These are phyloP conservation scores for Geranium rotundifolium DNA, from an alignment of 345 rosid genomes.

Conservation along the genomic window DNA sequence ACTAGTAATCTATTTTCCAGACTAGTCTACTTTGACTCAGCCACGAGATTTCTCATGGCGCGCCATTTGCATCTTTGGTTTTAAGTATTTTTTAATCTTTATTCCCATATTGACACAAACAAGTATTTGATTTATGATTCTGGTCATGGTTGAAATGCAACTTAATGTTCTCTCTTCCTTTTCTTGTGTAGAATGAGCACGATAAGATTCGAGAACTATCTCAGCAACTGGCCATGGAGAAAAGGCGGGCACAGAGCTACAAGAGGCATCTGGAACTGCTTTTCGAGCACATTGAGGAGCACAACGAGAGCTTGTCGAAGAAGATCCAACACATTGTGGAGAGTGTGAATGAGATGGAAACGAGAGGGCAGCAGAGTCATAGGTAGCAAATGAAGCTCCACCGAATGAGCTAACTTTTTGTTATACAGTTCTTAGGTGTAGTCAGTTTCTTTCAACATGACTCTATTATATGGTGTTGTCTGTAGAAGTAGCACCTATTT, in stretches of 20 bases:
- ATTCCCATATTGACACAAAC: too few species aligned
- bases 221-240: conserved; percentile 86
- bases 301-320: conserved; percentile 69
- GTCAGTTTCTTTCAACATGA: too few species aligned
- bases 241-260: conserved; percentile 77
- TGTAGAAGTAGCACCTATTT: too few species aligned
- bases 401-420: too few species aligned
- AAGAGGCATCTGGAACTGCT: conserved; percentile 86
- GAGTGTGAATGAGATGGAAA: conserved; percentile 61
- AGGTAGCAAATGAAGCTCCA: conserved; percentile 18
- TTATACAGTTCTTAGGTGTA: too few species aligned
- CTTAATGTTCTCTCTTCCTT: conserved; percentile 3
- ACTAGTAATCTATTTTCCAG: neutral
- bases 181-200: conserved; percentile 64
- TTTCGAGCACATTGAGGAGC: conserved; percentile 83
- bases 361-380: conserved; percentile 36
- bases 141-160: neutral
- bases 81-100: too few species aligned
- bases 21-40: neutral
- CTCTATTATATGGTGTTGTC: too few species aligned
- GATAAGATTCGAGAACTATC: conserved; percentile 82
- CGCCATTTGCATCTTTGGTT: too few species aligned
- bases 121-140: neutral
- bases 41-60: too few species aligned
- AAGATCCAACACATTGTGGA: conserved; percentile 78